Evolutionary conservation across 176 grass and related monocot species (phyloP), one percentile per base, ranked within the genome.

Genomic region (Olyra latifolia): DNA sequence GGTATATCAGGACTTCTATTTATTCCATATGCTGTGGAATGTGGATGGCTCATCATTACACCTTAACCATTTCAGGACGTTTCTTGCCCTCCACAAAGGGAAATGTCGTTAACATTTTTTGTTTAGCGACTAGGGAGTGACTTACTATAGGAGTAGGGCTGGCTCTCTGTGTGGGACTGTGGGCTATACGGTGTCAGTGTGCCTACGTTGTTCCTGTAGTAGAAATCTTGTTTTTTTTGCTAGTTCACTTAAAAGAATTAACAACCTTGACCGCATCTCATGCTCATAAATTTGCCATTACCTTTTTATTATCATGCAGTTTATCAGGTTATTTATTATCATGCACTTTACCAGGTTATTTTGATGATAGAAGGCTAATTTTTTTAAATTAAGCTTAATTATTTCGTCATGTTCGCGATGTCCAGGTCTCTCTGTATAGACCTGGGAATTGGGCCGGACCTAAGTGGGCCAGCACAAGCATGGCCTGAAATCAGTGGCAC

Each of bases 261-360:
- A 11, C 19, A 68, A 46, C 17, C 15, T 15, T 0, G 7, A 28
- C 16, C 50, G 41, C 17, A 50, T 52, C 13, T 24, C 28, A 49
- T 74, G 10, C 16, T 52, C 52, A 14, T 8, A 46, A 46, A 29
- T 19, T 8, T 15, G 0, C 28, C 1, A 5, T 62, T 59, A 48
- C 0, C 14, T 57, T 74, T 2, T 14, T 62, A 29, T 42, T 32
- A 10, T 30, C 35, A 7, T 66, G 4, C 27, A 49, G 40, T 14
- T 78, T 23, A 27, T 45, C 8, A 55, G 19, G 13, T 82, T 76
- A 22, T 87, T 87, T 35, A 29, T 42, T 32, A 10, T 30, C 35
- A 7, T 66, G 4, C 27, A 49, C 28, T 14, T 78, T 23, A 27
- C 35, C 8, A 55, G 19, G 13, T 82, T 76, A 22, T 87, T 87